phyloP scores from a whole-genome alignment of 2,329 filamentous ascomycete genomes.

The Ilyonectria destructans region DNA sequence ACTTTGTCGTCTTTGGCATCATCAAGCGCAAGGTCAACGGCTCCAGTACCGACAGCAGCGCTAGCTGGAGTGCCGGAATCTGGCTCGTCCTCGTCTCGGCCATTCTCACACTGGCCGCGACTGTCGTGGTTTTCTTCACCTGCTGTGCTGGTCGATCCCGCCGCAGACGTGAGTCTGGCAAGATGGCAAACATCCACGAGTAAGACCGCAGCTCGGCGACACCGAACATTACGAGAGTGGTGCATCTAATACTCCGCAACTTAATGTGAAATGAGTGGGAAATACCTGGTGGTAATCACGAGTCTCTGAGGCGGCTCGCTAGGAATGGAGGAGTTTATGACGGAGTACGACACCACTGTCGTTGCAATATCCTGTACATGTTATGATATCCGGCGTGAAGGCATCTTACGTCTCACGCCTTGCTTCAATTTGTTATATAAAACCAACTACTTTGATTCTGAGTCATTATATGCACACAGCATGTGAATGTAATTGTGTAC shows the following conservation, averaged over 20 bases:
- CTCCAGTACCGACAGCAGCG: conserved; percentile 57
- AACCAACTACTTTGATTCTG: background rate
- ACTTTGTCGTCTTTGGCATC: conserved; percentile 72
- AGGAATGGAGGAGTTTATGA: conserved; percentile 5
- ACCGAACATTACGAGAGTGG: conserved; percentile 2
- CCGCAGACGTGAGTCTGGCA: conserved; percentile 48
- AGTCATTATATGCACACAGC: background rate
- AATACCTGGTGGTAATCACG: conserved; percentile 12
- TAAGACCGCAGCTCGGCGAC: conserved; percentile 34
- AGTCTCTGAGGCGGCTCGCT: background rate
- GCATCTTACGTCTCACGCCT: conserved; percentile 2
- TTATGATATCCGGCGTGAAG: conserved; percentile 30
- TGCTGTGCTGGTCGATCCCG: conserved; percentile 70
- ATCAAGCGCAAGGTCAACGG: conserved; percentile 70
- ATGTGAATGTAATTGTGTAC: background rate
- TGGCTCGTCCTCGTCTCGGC: conserved; percentile 74
- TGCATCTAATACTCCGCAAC: background rate
- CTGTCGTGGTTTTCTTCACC: conserved; percentile 72
- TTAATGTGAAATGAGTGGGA: background rate
- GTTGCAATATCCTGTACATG: conserved; percentile 5
- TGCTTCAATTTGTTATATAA: background rate
- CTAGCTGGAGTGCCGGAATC: conserved; percentile 68
- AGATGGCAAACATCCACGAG: conserved; percentile 48
- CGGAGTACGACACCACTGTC: background rate
- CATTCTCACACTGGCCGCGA: conserved; percentile 69